These are phyloP conservation scores for Gremmenia infestans DNA, from an alignment of 2,329 filamentous ascomycete species.

Conservation along the genomic window DNA sequence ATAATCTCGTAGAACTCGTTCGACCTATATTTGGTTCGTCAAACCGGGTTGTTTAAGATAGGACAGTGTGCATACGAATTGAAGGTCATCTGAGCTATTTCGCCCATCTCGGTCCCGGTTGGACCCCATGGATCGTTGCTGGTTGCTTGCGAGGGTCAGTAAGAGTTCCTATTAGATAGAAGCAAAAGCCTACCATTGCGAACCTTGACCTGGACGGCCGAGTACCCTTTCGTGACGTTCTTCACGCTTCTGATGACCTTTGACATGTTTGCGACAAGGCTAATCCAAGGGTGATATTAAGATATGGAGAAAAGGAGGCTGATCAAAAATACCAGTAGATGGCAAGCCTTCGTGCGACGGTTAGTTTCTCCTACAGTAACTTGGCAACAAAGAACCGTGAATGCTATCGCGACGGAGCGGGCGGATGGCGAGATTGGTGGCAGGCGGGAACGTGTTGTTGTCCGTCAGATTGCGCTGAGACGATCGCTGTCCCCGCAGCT, in stretches of 20 bases:
- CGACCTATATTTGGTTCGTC: conserved; percentile 45
- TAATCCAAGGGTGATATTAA: neutral
- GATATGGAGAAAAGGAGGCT: conserved; percentile 1
- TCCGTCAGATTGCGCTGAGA: neutral
- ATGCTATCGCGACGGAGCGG: conserved; percentile 1
- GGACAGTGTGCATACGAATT: conserved; percentile 67
- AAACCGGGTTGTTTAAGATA: neutral
- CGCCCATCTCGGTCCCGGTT: conserved; percentile 95
- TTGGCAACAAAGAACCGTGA: no score
- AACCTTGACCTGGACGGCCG: conserved; percentile 93
- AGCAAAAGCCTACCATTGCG: conserved; percentile 70
- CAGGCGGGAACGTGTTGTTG: neutral
- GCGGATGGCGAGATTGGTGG: neutral
- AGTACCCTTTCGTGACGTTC: conserved; percentile 99
- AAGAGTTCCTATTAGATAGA: neutral
- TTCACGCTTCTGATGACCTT: conserved; percentile 97
- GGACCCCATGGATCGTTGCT: conserved; percentile 99
- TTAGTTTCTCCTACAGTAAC: neutral
- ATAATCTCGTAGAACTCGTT: conserved; percentile 99
- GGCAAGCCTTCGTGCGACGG: neutral
- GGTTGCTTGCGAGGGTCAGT: conserved; percentile 62
- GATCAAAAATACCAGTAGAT: neutral
- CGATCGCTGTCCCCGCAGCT: conserved; percentile 3
- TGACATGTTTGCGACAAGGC: conserved; percentile 61
- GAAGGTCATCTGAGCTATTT: conserved; percentile 96